phyloP scores from a whole-genome alignment of 345 rosid species.

The Ailanthus altissimus region DNA sequence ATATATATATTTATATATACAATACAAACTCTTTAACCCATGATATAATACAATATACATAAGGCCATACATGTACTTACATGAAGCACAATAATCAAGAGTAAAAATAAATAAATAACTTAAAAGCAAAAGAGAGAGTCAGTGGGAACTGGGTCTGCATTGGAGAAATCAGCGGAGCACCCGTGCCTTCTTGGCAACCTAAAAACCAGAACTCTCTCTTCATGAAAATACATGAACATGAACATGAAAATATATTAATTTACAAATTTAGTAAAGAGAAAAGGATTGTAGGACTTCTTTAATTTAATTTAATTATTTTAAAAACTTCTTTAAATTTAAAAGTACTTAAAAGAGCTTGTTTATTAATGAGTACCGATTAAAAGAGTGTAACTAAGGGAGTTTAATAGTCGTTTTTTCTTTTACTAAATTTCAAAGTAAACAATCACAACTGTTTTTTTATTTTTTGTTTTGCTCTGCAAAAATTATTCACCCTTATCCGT shows the following conservation, averaged over 20 bases:
- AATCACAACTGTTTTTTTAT: too few species aligned
- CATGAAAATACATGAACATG: background rate
- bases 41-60: background rate
- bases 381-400: too few species aligned
- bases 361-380: too few species aligned
- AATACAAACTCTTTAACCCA: too few species aligned
- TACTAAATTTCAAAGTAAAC: too few species aligned
- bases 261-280: too few species aligned
- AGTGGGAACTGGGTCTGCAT: conserved; percentile 44
- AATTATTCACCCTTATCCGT: conserved; percentile 24
- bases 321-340: too few species aligned
- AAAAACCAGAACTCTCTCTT: background rate
- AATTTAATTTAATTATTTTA: too few species aligned
- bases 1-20: background rate
- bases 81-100: conserved; percentile 22
- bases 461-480: background rate
- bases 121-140: background rate
- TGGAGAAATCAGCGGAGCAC: conserved; percentile 52
- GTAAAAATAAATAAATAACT: background rate
- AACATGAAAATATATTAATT: too few species aligned
- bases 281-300: too few species aligned
- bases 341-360: too few species aligned
- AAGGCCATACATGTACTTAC: background rate
- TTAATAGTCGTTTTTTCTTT: too few species aligned
- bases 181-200: conserved; percentile 43